Percentiles rank a stretch among this genome's conserved stretches.
phyloP scores from a whole-genome alignment of 2,329 filamentous ascomycete species.

The Colletotrichum phormii region DNA sequence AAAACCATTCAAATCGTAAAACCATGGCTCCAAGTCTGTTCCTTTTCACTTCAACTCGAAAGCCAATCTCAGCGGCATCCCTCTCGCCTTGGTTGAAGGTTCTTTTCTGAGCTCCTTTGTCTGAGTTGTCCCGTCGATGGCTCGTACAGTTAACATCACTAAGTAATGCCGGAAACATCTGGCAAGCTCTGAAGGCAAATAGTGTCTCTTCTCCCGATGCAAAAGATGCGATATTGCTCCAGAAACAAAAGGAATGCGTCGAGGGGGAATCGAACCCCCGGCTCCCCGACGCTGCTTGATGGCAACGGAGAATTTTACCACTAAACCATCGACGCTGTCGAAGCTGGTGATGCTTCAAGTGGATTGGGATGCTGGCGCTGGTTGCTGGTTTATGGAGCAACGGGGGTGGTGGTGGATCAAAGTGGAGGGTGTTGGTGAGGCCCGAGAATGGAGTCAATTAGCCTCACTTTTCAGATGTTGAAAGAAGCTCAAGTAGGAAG shows the following conservation, averaged over 20 bases:
- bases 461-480: background rate
- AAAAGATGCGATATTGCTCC: background rate
- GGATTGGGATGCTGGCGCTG: accelerated
- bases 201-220: background rate
- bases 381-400: background rate
- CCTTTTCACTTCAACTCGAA: background rate
- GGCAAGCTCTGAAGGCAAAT: too few species aligned
- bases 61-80: background rate
- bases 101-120: too few species aligned
- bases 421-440: background rate
- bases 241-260: background rate
- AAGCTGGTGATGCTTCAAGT: background rate
- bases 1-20: background rate
- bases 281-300: conserved; percentile 30
- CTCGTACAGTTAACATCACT: too few species aligned
- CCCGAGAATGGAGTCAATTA: background rate
- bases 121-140: too few species aligned
- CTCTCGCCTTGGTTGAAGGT: too few species aligned
- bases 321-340: conserved; percentile 29
- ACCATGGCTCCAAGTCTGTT: accelerated
- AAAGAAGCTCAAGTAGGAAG: background rate
- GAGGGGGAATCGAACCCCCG: conserved; percentile 33
- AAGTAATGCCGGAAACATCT: too few species aligned
- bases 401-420: background rate
- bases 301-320: conserved; percentile 35